Conservation (phyloP, 2,329 filamentous ascomycete genomes). For the Camillea tinctor region DNA sequence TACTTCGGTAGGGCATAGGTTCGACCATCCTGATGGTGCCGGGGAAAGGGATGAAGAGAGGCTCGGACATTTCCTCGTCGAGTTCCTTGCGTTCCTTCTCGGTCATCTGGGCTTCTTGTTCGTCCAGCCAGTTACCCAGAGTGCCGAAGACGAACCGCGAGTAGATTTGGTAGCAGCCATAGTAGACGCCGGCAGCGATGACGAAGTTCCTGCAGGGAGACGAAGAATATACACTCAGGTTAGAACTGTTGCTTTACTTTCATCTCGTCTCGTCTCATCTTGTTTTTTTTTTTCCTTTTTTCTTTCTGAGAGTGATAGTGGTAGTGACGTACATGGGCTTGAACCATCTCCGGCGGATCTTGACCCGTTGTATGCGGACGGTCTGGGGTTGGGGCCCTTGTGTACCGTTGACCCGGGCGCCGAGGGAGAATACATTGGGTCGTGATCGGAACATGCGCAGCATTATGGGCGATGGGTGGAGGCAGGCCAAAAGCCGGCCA, state of each 20-base stretch:
- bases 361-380: slow-evolving; percentile 30
- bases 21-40: slow-evolving; percentile 52
- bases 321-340: slow-evolving; percentile 24
- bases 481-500: slow-evolving; percentile 28
- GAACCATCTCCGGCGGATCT: slow-evolving; percentile 25
- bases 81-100: slow-evolving; percentile 43
- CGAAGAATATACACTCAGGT: neutral
- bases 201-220: slow-evolving; percentile 22
- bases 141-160: slow-evolving; percentile 46
- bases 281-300: too few species aligned
- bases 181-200: slow-evolving; percentile 34
- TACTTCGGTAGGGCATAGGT: slow-evolving; percentile 50
- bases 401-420: slow-evolving; percentile 13
- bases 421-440: slow-evolving; percentile 21
- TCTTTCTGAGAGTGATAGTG: too few species aligned
- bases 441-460: slow-evolving; percentile 28
- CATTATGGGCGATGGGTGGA: slow-evolving; percentile 22
- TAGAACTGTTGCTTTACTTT: neutral
- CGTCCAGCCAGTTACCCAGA: slow-evolving; percentile 42
- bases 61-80: slow-evolving; percentile 43
- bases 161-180: slow-evolving; percentile 43
- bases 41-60: slow-evolving; percentile 61
- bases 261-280: too few species aligned
- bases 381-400: slow-evolving; percentile 15
- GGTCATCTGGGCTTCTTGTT: slow-evolving; percentile 41